Conservation (phyloP, 1,139 yeast genomes). For the Geotrichum candidum region DNA sequence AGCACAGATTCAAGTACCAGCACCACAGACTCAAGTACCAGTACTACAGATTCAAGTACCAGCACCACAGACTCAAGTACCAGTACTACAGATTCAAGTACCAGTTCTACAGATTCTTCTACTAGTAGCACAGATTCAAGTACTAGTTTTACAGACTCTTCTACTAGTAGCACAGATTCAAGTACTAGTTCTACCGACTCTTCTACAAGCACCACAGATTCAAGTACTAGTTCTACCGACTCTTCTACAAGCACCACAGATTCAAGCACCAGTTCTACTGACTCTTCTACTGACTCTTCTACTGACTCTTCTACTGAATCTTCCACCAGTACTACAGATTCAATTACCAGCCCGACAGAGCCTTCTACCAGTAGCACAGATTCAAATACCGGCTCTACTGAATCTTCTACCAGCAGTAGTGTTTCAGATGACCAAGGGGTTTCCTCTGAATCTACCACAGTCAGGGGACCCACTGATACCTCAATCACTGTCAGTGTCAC, state of each 20-base stretch:
- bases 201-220: background rate
- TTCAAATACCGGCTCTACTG: background rate
- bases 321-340: background rate
- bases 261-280: background rate
- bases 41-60: too few species aligned
- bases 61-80: background rate
- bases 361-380: background rate
- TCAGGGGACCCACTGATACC: background rate
- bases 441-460: background rate
- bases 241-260: background rate
- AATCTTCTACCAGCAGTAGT: background rate
- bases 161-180: background rate
- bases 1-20: too few species aligned
- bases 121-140: background rate
- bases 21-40: background rate
- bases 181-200: background rate
- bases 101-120: background rate
- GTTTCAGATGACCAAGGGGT: background rate
- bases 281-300: background rate
- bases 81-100: too few species aligned
- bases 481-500: background rate
- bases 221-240: background rate
- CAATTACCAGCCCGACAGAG: background rate
- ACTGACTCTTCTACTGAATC: background rate
- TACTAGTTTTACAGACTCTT: background rate